Conservation (phyloP, 2,329 filamentous ascomycete genomes). For the Raffaelea ambrosiae region DNA sequence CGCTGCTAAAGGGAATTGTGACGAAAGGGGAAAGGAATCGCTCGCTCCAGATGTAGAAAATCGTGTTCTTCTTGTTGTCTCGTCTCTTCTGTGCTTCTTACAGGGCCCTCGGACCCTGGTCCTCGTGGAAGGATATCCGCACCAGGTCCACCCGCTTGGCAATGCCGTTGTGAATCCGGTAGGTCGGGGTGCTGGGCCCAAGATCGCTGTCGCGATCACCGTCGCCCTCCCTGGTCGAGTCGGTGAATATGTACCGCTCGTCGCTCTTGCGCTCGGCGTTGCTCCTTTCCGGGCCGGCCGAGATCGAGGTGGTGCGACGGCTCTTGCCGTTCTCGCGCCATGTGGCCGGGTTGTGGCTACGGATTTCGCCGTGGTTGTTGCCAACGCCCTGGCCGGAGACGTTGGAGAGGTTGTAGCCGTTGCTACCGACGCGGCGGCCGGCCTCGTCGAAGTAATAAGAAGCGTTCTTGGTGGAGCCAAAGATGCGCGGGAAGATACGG, state of each 20-base stretch:
- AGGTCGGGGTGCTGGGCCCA: too few species aligned
- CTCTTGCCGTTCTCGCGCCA: not conserved
- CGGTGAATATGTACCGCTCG: constrained; percentile 6
- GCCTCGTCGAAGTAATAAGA: constrained; percentile 3
- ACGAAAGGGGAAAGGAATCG: too few species aligned
- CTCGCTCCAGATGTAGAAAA: too few species aligned
- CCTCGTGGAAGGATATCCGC: too few species aligned
- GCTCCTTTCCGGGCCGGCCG: not conserved
- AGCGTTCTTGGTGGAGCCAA: constrained; percentile 10
- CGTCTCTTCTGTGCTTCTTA: too few species aligned
- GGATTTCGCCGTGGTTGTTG: not conserved
- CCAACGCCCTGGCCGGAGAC: not conserved
- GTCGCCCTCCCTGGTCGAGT: constrained; percentile 4
- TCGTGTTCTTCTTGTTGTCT: too few species aligned
- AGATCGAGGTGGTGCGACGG: constrained; percentile 2
- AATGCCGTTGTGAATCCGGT: not conserved
- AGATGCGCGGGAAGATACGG: constrained; percentile 12
- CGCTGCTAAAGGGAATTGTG: too few species aligned
- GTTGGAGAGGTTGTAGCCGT: constrained; percentile 6
- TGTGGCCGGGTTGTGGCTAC: not conserved
- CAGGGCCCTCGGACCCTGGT: too few species aligned
- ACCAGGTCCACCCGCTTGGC: constrained; percentile 2
- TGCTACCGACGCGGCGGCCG: not conserved
- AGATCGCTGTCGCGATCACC: constrained; percentile 3
- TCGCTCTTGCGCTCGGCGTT: constrained; percentile 2